Evolutionary conservation across 352 stramenopile species (phyloP), one percentile per base, ranked within the genome.

Genomic region (Phytopythium kandeliae): DNA sequence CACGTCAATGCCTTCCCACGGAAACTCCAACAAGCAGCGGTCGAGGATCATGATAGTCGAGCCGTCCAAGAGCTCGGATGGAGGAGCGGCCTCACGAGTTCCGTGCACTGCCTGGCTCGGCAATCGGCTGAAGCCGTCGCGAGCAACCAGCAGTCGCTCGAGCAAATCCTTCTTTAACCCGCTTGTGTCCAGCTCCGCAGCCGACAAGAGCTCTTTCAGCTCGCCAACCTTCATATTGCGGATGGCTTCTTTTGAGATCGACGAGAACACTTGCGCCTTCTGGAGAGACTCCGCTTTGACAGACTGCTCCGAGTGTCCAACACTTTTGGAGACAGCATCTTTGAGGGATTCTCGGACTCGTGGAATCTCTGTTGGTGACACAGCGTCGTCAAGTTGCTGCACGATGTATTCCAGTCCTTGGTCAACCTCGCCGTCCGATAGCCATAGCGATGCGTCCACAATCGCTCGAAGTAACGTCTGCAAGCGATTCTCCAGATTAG

Each of bases 1-100:
- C 4, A 89, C 55, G 28, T 84, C 74, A 19, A 95, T 54, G 1
- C 65, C 81, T 82, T 95, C 84, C 81, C 81, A 95, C 8, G 84
- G 81, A 60, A 95, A 89, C 41, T 82, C 71, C 40, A 89, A 71
- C 15, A 92, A 45, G 19, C 67, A 58, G 21, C 78, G 62, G 54
- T 86, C 73, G 30, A 91, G 66, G 8, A 92, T 67, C 31, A 93
- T 53, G 48, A 92, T 86, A 5, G 67, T 85, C 1, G 78, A 64
- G 25, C 41, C 51, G 8, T 35, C 24, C 2, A 51, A 17, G 9
- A 31, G 10, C 21, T 13, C 31, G 9, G 45, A 19, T 2, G 28
- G 21, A 17, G 8, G 22, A 13, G 13, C 4, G 2, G n/a, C 12
- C 17, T 25, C 4, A 33, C 33, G 6, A 15, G 52, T 12, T 9